phyloP scores from a whole-genome alignment of 164 flowering plant genomes.

The Cinnamomum chago region DNA sequence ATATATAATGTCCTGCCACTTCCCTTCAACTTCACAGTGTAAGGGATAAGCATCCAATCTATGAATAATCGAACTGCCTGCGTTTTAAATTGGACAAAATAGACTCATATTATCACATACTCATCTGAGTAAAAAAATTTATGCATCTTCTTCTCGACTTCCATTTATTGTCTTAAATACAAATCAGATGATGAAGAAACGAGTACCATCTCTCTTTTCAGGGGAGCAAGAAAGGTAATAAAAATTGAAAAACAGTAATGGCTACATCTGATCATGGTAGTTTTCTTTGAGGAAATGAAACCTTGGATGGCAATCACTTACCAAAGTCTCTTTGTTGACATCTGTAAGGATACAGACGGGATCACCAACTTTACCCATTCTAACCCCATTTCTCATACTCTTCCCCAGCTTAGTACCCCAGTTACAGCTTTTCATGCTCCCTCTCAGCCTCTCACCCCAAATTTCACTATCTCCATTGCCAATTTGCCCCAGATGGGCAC shows the following conservation, averaged over 20 bases:
- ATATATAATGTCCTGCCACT: not conserved
- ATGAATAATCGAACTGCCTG: not conserved
- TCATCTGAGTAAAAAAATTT: not conserved
- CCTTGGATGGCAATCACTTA: conserved; percentile 20
- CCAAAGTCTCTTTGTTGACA: conserved; percentile 43
- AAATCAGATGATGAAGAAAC: not conserved
- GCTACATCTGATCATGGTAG: no score
- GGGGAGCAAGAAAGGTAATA: not conserved
- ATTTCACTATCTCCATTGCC: conserved; percentile 25
- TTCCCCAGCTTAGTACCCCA: conserved; percentile 23
- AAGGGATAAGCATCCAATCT: not conserved
- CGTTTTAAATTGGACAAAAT: no score
- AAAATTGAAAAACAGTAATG: no score
- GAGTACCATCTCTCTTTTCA: not conserved
- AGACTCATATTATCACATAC: not conserved
- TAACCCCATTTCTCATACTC: conserved; percentile 23
- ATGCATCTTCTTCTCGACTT: not conserved
- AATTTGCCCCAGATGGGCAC: conserved; percentile 15
- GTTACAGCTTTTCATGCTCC: conserved; percentile 22
- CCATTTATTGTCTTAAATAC: not conserved
- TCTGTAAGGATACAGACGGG: conserved; percentile 55
- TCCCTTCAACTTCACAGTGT: not conserved
- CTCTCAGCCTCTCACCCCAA: conserved; percentile 43
- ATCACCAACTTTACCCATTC: conserved; percentile 41
- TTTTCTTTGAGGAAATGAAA: not conserved